Evolutionary conservation across 2,329 filamentous ascomycete genomes (phyloP), one percentile per base, ranked within the genome.

Genomic region (Diaporthe ampelina): DNA sequence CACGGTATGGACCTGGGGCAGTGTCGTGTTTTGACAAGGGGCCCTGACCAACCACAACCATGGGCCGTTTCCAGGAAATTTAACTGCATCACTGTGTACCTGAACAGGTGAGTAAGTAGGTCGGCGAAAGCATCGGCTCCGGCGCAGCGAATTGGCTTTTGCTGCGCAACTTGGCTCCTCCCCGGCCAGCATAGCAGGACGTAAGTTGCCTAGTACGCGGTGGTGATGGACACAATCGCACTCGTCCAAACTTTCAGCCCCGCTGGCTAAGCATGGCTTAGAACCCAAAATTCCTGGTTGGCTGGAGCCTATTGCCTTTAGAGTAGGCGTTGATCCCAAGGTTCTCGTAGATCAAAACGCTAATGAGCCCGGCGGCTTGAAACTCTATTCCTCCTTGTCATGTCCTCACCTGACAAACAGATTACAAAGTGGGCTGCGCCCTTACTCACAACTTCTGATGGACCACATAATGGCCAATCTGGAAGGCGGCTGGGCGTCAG

Each of bases 231-330:
- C 26, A 37, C 40, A 32, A 15, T 48, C 37, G 29, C 1, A 1
- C 2, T 67, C 63, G 35, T 26, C 37, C 21, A 35, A 52, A 37
- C 21, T 67, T 52, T 52, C 26, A 52, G 43, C 29, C 29, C 61
- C 43, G 61, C 61, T 10, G 29, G 29, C 29, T 32, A 32, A 32
- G 29, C 29, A 3, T 32, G 29, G 45, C 63, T 67, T 67, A 67
- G 21, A 37, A 67, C n/a, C n/a, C 63, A 52, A 67, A 67, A 52
- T 15, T 67, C 37, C 13, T 67, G 63, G 29, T 67, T 67, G 63
- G 63, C 63, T 24, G 45, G 45, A 67, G 63, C 40, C 45, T 67
- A 67, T 37, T 24, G 45, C 63, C 45, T 52, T 67, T 67, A 67
- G 45, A 52, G 63, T 67, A 67, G 29, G 40, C 40, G 26, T 37